phyloP scores from a whole-genome alignment of 441 rosid genomes.

The Populus hybrid region DNA sequence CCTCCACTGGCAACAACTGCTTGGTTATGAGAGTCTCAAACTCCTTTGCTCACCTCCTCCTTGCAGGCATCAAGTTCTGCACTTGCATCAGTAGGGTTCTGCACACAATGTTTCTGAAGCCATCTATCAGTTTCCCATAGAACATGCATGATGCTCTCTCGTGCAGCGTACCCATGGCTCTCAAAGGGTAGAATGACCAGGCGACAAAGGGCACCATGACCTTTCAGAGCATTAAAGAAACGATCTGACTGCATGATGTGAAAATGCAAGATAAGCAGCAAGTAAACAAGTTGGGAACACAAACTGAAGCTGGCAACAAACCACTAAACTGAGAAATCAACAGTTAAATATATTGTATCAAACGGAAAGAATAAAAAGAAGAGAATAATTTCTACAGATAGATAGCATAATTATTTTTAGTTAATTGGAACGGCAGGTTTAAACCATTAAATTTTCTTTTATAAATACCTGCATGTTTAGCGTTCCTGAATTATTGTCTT shows the following conservation, averaged over 20 bases:
- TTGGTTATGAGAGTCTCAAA: constrained; percentile 38
- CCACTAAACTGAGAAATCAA: constrained; percentile 1
- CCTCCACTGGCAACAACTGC: constrained; percentile 48
- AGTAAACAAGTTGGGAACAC: constrained; percentile 1
- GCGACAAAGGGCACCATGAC: constrained; percentile 90
- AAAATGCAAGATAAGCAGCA: constrained; percentile 21
- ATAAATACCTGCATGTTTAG: constrained; percentile 85
- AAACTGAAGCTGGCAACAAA: constrained; percentile 1
- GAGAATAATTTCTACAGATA: too few relatives aligned
- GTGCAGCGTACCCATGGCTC: constrained; percentile 90
- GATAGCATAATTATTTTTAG: not conserved
- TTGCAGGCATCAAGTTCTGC: constrained; percentile 30
- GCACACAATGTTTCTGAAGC: constrained; percentile 78
- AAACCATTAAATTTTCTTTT: not conserved
- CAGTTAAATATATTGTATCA: not conserved
- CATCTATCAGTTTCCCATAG: constrained; percentile 99
- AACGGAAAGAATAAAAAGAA: not conserved
- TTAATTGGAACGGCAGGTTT: not conserved
- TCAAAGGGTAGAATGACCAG: constrained; percentile 83
- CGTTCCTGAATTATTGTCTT: constrained; percentile 94
- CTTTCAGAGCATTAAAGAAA: constrained; percentile 90
- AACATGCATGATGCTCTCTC: constrained; percentile 96
- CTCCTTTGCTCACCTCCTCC: constrained; percentile 34
- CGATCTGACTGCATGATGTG: constrained; percentile 71
- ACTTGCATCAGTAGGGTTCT: constrained; percentile 45